phyloP scores from a whole-genome alignment of 345 rosid species.

The Syzygium oleosum region DNA sequence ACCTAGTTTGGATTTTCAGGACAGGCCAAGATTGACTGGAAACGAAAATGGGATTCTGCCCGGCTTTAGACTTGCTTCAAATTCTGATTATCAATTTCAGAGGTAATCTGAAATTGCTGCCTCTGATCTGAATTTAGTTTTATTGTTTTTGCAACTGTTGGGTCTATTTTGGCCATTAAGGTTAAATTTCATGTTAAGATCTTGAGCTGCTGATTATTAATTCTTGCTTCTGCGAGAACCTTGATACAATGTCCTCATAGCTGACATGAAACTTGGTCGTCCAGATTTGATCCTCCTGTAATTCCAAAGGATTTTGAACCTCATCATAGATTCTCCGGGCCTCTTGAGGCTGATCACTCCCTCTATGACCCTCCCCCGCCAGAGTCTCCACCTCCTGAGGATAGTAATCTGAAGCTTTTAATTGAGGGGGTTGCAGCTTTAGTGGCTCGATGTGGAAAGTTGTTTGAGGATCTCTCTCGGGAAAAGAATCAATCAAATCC shows the following conservation, averaged over 20 bases:
- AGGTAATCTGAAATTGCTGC: constrained; percentile 33
- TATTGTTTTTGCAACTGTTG: not conserved
- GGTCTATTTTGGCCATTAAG: not conserved
- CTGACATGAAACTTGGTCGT: constrained; percentile 9
- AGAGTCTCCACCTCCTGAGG: constrained; percentile 72
- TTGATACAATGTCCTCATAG: not conserved
- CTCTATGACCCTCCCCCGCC: constrained; percentile 50
- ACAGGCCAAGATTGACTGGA: constrained; percentile 43
- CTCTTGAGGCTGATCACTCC: constrained; percentile 38
- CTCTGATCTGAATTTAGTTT: not conserved
- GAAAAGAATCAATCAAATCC: constrained; percentile 89
- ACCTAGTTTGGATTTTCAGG: constrained; percentile 21
- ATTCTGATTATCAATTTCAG: constrained; percentile 53
- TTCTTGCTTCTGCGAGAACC: not conserved
- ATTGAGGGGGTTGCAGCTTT: constrained; percentile 91
- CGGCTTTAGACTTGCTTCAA: constrained; percentile 65
- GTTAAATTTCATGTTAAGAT: not conserved
- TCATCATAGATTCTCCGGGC: constrained; percentile 58
- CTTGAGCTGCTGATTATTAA: not conserved
- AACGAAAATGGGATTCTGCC: constrained; percentile 59
- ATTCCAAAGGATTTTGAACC: constrained; percentile 79
- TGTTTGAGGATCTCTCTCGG: constrained; percentile 91
- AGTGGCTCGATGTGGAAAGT: constrained; percentile 90
- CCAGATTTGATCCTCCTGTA: constrained; percentile 77
- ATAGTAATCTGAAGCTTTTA: constrained; percentile 59